Evolutionary conservation across 1,284 basidiomycete species (phyloP), one percentile per base, ranked within the genome.

Genomic region (Puccinia polysora): DNA sequence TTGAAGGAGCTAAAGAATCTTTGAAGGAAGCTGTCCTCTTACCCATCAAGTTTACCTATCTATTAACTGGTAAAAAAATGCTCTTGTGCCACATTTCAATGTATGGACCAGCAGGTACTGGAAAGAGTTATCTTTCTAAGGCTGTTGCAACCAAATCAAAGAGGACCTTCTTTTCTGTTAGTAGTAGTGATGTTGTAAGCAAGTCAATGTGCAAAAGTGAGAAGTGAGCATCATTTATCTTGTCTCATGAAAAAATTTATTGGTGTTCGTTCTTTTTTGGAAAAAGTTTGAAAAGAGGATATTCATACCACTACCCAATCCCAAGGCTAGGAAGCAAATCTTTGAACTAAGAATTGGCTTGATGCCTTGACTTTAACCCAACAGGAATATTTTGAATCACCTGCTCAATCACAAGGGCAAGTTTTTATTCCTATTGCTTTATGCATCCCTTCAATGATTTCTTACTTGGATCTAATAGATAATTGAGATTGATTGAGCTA

Each of bases 131-230:
- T 80, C 85, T 98, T 47, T 96, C 95, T 1, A 98, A 97, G 81
- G 95, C 95, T 0, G 95, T 98, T 50, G 96, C 95, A 28, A 97
- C 95, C n/a, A 95, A 98, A 81, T 92, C 95, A 72, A 97, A 98
- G 82, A 91, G 91, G 79, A 97, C 95, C n/a, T 98, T 98, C 84
- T 97, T 95, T 83, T 92, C 89, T 76, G 93, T 98, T 74, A 92
- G 89, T 77, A 92, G 90, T 62, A 89, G 88, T 80, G 95, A 98
- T 79, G 83, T 98, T 67, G 96, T 98, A 71, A 95, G 91, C 81
- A 98, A 98, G 81, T 98, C 95, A 95, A 96, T 97, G 84, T 95
- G 95, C 75, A 95, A 98, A 81, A 94, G 90, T n/a, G 95, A 97
- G 82, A 84, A 91, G 91, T 91, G 74, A 78, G 86, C 81, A 14